phyloP scores from a whole-genome alignment of 192 early-diverging fungal species.

The Dissophora ornata region DNA sequence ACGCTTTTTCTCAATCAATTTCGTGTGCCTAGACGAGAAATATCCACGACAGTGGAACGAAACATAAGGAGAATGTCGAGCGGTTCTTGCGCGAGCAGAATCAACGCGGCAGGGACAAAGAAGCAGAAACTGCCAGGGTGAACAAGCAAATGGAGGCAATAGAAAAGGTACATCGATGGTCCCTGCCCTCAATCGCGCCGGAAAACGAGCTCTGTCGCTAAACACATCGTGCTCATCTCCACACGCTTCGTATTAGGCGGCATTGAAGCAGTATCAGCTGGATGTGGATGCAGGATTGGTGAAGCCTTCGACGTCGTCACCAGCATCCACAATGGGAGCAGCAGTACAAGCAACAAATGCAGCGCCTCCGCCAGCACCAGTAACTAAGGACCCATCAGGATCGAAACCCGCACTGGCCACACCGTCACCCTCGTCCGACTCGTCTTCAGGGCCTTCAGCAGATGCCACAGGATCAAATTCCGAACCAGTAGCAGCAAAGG shows the following conservation, averaged over 20 bases:
- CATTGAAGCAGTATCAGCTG: constrained; percentile 56
- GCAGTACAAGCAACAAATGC: neutral
- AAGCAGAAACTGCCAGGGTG: constrained; percentile 52
- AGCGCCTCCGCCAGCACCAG: neutral
- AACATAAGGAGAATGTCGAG: constrained; percentile 88
- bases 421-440: neutral
- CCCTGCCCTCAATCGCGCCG: no score
- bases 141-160: constrained; percentile 75
- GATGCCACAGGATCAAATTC: neutral
- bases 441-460: neutral
- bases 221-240: no score
- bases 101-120: constrained; percentile 60
- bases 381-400: neutral
- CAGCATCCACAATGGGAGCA: neutral
- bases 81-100: constrained; percentile 73
- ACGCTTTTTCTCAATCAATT: constrained; percentile 7
- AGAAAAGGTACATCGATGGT: constrained; percentile 57
- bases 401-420: neutral
- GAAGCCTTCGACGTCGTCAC: constrained; percentile 16
- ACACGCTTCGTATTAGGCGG: no score
- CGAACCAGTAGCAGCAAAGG: constrained; percentile 2
- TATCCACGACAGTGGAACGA: constrained; percentile 80
- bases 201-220: no score
- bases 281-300: constrained; percentile 55
- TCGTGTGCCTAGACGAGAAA: constrained; percentile 34